Base-by-base conservation (phyloP, 768 basidiomycete species). In the Daedaleopsis nitida region DNA sequence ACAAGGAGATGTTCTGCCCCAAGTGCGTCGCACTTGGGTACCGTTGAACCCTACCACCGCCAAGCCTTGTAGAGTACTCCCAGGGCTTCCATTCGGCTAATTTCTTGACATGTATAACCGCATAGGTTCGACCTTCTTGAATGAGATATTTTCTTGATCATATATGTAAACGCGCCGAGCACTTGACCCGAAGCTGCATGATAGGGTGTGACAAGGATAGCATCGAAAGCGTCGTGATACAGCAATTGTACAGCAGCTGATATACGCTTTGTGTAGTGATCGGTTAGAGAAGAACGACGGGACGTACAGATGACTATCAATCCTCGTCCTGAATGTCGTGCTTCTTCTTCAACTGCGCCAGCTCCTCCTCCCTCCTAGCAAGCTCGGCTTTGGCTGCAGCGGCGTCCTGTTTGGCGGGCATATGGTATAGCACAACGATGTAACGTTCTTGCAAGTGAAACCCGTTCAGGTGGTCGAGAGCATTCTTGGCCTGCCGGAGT, bases 381-480 rank as follows among this genome's bases (percentile, higher is more conserved):
- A 98, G 77, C 67, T 98, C 96, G 21, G 93, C 92, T 71, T 97
- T 97, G 14, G 91, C 90, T 8, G 93, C 89, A 1, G 94, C 93
- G 1, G 94, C 94, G 68, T 96, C 94, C 70, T 96, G 94, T 74
- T 95, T 93, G n/a, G 94, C 89, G 39, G 95, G 94, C 88, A 98
- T 96, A 72, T 98, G 96, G 70, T 96, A 98, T 32, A 98, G 79
- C 10, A 98, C 96, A 59, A 99, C 96, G 55, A 99, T 96, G 76
- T 98, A 99, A 24, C 96, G 90, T 75, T 97, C 96, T 78, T 95
- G 94, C 60, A 99, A 75, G 78, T 99, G 96, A 79, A 99, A 99
- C 48, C 96, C 96, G 68, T 98, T 98, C 70, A 98, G 75, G 74
- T 97, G 95, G 71, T 96, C 96, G 58, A 97, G 85, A 0, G 96